Evolutionary conservation across 352 stramenopile species (phyloP).

Genomic region (Phytophthora quininea): DNA sequence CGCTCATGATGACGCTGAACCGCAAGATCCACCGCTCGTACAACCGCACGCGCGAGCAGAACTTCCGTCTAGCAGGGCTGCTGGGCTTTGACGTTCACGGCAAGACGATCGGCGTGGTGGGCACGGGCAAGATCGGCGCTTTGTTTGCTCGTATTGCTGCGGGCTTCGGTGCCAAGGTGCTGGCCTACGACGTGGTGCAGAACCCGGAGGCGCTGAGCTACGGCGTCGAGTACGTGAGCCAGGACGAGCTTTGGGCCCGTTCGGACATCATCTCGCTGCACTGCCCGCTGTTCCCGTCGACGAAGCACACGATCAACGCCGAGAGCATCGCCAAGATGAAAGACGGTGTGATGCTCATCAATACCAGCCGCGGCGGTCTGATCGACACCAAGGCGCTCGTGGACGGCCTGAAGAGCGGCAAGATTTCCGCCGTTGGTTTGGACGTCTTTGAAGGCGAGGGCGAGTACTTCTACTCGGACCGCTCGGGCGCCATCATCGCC

Average conservation of each 20-base stretch:
- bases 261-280: constrained; percentile 89
- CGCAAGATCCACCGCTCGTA: constrained; percentile 66
- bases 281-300: constrained; percentile 75
- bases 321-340: constrained; percentile 84
- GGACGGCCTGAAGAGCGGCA: constrained; percentile 68
- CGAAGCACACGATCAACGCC: constrained; percentile 83
- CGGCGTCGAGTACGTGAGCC: constrained; percentile 32
- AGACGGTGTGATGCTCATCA: constrained; percentile 85
- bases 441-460: constrained; percentile 84
- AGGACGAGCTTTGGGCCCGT: constrained; percentile 53
- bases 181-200: constrained; percentile 63
- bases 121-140: constrained; percentile 39
- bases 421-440: constrained; percentile 81
- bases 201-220: constrained; percentile 40
- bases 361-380: constrained; percentile 82
- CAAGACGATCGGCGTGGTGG: constrained; percentile 66
- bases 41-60: constrained; percentile 64
- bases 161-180: constrained; percentile 39
- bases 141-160: constrained; percentile 45
- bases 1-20: constrained; percentile 77
- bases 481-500: not conserved
- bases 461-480: not conserved
- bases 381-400: constrained; percentile 82
- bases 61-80: constrained; percentile 57
- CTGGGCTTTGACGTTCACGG: constrained; percentile 59